A percentile compares a stretch with the other conserved stretches of the same genome.
phyloP scores from a whole-genome alignment of 148 eudicot genomes.

The Polygonum maritimum region DNA sequence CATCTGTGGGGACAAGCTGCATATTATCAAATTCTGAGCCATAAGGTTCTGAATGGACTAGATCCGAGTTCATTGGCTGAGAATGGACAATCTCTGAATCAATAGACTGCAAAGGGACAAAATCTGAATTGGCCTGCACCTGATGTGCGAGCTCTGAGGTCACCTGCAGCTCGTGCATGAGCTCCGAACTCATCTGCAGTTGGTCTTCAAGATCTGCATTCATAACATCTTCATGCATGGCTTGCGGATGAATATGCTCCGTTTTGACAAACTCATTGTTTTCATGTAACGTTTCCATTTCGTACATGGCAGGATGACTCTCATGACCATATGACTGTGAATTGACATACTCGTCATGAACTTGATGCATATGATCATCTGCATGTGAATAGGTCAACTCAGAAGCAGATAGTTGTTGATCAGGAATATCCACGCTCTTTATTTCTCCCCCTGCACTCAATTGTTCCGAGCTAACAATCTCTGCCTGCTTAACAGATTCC shows the following conservation, averaged over 20 bases:
- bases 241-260: slow-evolving; percentile 13
- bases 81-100: slow-evolving; percentile 10
- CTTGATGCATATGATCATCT: neutral
- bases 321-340: neutral
- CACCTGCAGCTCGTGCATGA: neutral
- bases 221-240: slow-evolving; percentile 11
- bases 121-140: neutral
- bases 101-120: slow-evolving; percentile 8
- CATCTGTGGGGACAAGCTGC: slow-evolving; percentile 18
- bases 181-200: slow-evolving; percentile 6
- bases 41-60: slow-evolving; percentile 13
- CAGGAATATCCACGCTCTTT: neutral
- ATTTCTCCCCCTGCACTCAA: slow-evolving; percentile 19
- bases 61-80: slow-evolving; percentile 12
- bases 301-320: slow-evolving; percentile 18
- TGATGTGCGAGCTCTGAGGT: slow-evolving; percentile 1
- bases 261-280: neutral
- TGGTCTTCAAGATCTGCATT: slow-evolving; percentile 12
- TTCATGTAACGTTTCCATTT: slow-evolving; percentile 17
- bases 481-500: neutral
- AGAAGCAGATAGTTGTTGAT: neutral
- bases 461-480: slow-evolving; percentile 15
- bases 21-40: slow-evolving; percentile 5
- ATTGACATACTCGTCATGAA: neutral
- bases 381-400: neutral